These are phyloP conservation scores for Kandelia obovata DNA, from an alignment of 345 rosid species.

Conservation along the genomic window DNA sequence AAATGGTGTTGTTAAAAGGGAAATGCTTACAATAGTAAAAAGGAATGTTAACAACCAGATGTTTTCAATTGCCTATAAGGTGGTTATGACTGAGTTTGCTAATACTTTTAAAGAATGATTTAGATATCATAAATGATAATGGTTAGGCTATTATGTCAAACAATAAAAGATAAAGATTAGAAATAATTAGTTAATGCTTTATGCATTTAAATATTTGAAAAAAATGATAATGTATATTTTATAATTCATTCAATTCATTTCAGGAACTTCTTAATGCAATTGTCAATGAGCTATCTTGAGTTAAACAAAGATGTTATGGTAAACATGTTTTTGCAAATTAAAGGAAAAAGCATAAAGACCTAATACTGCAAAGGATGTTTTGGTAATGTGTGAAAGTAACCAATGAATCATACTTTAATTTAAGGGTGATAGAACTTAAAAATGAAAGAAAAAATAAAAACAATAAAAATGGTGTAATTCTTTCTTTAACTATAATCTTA, in stretches of 20 bases:
- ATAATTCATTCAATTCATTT: background rate
- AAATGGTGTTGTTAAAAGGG: background rate
- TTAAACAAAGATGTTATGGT: background rate
- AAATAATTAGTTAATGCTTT: too few relatives aligned
- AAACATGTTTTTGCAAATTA: background rate
- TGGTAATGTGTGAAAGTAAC: too few relatives aligned
- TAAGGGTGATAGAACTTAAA: too few relatives aligned
- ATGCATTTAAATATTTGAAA: background rate
- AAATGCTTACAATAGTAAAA: background rate
- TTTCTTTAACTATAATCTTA: too few relatives aligned
- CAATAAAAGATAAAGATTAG: background rate
- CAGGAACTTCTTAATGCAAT: background rate
- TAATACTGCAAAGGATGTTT: too few relatives aligned
- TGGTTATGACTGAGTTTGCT: too few relatives aligned
- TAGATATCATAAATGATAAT: background rate
- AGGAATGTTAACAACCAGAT: background rate
- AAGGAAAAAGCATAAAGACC: background rate
- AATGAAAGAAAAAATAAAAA: too few relatives aligned
- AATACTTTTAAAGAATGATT: too few relatives aligned
- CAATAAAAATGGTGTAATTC: too few relatives aligned
- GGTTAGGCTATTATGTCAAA: background rate
- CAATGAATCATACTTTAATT: too few relatives aligned
- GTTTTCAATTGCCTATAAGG: background rate
- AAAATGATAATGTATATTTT: background rate
- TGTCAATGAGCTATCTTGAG: background rate